Conservation (phyloP, 1,284 basidiomycete genomes). For the Apiotrichum brassicae region DNA sequence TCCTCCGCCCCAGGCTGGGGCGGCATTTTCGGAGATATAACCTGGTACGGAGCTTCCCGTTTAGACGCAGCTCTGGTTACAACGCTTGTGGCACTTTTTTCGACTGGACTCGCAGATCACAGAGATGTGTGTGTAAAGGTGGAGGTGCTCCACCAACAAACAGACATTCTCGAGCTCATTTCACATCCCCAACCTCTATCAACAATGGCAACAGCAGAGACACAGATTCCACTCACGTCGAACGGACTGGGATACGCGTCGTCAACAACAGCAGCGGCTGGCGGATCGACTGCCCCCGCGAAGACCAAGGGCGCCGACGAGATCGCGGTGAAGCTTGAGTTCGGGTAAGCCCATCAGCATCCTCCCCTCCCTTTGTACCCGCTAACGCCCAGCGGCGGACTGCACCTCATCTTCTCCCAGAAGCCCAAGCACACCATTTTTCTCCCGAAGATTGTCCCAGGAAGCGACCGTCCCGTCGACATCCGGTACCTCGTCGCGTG, state of each 20-base stretch:
- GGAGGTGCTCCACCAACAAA: background rate
- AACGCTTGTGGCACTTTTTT: too few relatives aligned
- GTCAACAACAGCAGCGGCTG: slow-evolving; percentile 5
- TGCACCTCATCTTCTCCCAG: slow-evolving; percentile 76
- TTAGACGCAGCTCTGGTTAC: too few relatives aligned
- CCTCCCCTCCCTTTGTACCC: background rate
- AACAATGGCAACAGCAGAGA: background rate
- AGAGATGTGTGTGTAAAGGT: too few relatives aligned
- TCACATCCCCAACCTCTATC: too few relatives aligned
- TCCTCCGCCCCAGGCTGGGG: too few relatives aligned
- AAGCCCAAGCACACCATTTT: slow-evolving; percentile 56
- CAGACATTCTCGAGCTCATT: too few relatives aligned
- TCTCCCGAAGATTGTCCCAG: slow-evolving; percentile 53
- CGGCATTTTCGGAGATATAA: too few relatives aligned
- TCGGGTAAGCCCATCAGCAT: slow-evolving; percentile 6
- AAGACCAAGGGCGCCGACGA: slow-evolving; percentile 8
- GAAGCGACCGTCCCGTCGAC: slow-evolving; percentile 52
- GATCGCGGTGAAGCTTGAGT: slow-evolving; percentile 18
- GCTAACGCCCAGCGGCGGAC: slow-evolving; percentile 59
- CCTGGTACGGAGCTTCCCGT: too few relatives aligned
- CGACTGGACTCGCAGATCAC: too few relatives aligned
- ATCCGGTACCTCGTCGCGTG: slow-evolving; percentile 71
- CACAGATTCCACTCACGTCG: slow-evolving; percentile 13
- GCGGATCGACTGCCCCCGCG: background rate
- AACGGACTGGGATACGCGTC: slow-evolving; percentile 26